Evolutionary conservation across 257 asterid species (phyloP).

Genomic region (Vinca minor): DNA sequence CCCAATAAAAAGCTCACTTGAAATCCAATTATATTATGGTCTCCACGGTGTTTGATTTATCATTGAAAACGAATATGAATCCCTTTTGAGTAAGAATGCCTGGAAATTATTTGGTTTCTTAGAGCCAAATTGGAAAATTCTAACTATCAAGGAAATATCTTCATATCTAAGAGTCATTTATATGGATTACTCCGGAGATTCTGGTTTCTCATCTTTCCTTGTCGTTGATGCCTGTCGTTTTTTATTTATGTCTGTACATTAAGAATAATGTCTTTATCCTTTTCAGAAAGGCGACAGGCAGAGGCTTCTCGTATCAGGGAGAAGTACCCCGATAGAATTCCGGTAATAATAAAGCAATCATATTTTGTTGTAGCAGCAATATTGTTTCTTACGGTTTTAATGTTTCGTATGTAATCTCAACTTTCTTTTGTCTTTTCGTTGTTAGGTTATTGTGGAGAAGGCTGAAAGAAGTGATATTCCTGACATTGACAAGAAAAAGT

Average conservation of each 20-base stretch:
- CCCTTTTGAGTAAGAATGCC: too few species aligned
- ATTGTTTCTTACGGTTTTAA: too few species aligned
- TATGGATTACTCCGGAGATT: not conserved
- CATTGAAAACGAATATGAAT: too few species aligned
- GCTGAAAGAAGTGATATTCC: constrained; percentile 37
- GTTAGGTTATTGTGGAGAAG: constrained; percentile 38
- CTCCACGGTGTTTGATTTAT: not conserved
- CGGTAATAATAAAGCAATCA: constrained; percentile 13
- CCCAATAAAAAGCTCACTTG: too few species aligned
- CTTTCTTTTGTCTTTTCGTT: not conserved
- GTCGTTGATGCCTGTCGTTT: too few species aligned
- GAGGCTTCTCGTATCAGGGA: constrained; percentile 40
- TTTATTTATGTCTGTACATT: too few species aligned
- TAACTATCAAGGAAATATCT: not conserved
- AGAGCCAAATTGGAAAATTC: not conserved
- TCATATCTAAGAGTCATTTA: not conserved
- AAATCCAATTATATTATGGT: not conserved
- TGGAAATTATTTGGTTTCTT: not conserved
- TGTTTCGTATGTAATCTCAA: too few species aligned
- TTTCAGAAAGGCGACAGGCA: constrained; percentile 31
- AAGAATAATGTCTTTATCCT: too few species aligned
- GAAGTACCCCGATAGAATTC: constrained; percentile 35
- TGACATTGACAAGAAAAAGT: constrained; percentile 41
- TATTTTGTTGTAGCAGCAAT: too few species aligned
- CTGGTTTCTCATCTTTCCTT: too few species aligned